Evolutionary conservation across 768 basidiomycete genomes (phyloP), one percentile per base, ranked within the genome.

Genomic region (Amylocystis lapponica): DNA sequence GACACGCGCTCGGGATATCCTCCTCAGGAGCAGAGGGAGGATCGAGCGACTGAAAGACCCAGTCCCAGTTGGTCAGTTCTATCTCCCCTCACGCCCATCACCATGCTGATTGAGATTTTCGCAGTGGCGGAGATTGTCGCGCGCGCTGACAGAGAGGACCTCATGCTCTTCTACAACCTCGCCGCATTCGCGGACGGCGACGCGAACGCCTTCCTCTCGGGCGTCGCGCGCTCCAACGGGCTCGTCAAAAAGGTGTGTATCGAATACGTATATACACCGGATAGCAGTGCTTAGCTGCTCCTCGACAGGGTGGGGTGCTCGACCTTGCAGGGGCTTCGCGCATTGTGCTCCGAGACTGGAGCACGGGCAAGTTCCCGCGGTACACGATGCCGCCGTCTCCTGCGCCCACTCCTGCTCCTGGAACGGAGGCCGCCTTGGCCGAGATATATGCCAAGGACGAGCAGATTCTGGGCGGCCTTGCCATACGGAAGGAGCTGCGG

Each of bases 31-130:
- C 57, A 75, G 82, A 50, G 93, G 92, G 11, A 74, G 85, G 50
- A 80, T 95, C 33, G 92, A 94, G 59, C 75, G 81, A 41, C 67
- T 94, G 45, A 93, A 92, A 60, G 88, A 93, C 56, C 81, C 88
- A 36, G 51, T 78, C 26, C 76, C 75, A 25, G 74, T 81, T 39
- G 74, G 88, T 87, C 59, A 43, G 86, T 66, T 1, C n/a, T n/a
- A n/a, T n/a, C n/a, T 3, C 14, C 8, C 17, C 9, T 9, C n/a
- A 21, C 11, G 35, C n/a, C 22, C 5, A 21, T 21, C 3, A 20
- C 37, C 46, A 29, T 30, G 39, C 20, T 30, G 34, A 27, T n/a
- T 29, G 51, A 43, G 32, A 43, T 33, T 45, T 39, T 54, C 45
- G 36, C 39, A 48, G 89, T 86, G 43, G 62, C 72, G 14, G 73